Conservation (phyloP, 2,329 filamentous ascomycete species). For the Chaetomium globosum region DNA sequence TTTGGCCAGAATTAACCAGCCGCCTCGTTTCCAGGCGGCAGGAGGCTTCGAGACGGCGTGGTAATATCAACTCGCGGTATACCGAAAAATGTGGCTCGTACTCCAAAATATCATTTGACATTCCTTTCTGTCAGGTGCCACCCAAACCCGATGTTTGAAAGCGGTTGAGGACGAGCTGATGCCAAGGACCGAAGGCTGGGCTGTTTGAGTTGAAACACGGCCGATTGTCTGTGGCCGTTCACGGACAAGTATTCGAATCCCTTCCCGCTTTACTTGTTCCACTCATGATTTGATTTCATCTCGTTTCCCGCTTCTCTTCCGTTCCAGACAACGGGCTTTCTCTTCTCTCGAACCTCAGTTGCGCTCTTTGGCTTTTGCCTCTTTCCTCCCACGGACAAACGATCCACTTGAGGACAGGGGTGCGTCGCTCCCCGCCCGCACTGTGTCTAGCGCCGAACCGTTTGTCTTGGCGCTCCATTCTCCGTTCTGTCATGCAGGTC, state of each 20-base stretch:
- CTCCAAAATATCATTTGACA: not conserved
- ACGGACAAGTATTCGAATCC: not conserved
- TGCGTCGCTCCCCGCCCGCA: not conserved
- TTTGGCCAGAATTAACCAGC: not conserved
- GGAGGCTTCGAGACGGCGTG: not conserved
- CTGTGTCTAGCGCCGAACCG: slow-evolving; percentile 19
- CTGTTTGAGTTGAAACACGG: slow-evolving; percentile 12
- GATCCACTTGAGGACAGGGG: not conserved
- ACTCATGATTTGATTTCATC: not conserved
- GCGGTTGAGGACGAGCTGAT: not conserved
- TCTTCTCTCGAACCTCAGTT: not conserved
- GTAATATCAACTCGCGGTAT: not conserved
- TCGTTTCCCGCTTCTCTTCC: not conserved
- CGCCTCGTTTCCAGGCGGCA: not conserved
- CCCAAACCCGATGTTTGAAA: not conserved
- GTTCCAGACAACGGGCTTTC: not conserved
- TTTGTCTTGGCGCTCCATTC: slow-evolving; percentile 23
- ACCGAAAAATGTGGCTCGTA: not conserved
- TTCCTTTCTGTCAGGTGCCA: not conserved
- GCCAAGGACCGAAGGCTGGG: slow-evolving; percentile 1
- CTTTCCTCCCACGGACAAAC: not conserved
- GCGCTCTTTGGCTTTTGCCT: not conserved
- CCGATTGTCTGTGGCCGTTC: not conserved
- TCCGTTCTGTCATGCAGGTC: slow-evolving; percentile 21
- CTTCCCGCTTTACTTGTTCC: not conserved